These are phyloP conservation scores for Cladophialophora chaetospira DNA, from an alignment of 2,329 filamentous ascomycete genomes.

Conservation along the genomic window DNA sequence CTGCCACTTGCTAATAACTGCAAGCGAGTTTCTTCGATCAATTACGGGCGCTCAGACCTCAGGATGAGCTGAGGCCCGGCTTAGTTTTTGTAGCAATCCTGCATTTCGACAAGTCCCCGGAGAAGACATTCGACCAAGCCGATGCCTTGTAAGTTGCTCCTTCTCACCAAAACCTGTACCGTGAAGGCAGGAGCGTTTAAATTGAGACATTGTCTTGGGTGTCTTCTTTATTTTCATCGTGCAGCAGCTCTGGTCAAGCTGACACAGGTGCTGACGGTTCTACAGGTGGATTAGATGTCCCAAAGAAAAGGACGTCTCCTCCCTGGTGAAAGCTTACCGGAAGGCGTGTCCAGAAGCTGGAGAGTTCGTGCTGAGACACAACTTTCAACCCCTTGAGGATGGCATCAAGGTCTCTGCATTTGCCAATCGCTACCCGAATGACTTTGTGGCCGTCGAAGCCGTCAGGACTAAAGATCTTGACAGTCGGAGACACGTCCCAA, in stretches of 20 bases:
- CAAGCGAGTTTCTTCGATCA: conserved; percentile 15
- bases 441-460: conserved; percentile 35
- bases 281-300: conserved; percentile 27
- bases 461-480: conserved; percentile 21
- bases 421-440: conserved; percentile 29
- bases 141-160: too few relatives aligned
- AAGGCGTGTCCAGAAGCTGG: conserved; percentile 4
- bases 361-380: conserved; percentile 16
- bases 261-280: too few relatives aligned
- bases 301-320: conserved; percentile 5
- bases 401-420: conserved; percentile 18
- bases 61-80: conserved; percentile 10
- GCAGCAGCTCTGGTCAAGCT: too few relatives aligned
- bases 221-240: too few relatives aligned
- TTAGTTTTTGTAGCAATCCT: conserved; percentile 20
- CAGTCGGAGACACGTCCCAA: neutral
- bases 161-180: too few relatives aligned
- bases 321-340: conserved; percentile 17
- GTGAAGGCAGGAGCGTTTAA: too few relatives aligned
- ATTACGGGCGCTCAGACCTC: conserved; percentile 11
- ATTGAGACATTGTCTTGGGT: too few relatives aligned
- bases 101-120: conserved; percentile 11
- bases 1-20: neutral
- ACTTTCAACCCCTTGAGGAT: conserved; percentile 10
- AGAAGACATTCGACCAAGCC: neutral